These are phyloP conservation scores for Xylariales sp. DNA, from an alignment of 2,329 filamentous ascomycete genomes.

Conservation along the genomic window DNA sequence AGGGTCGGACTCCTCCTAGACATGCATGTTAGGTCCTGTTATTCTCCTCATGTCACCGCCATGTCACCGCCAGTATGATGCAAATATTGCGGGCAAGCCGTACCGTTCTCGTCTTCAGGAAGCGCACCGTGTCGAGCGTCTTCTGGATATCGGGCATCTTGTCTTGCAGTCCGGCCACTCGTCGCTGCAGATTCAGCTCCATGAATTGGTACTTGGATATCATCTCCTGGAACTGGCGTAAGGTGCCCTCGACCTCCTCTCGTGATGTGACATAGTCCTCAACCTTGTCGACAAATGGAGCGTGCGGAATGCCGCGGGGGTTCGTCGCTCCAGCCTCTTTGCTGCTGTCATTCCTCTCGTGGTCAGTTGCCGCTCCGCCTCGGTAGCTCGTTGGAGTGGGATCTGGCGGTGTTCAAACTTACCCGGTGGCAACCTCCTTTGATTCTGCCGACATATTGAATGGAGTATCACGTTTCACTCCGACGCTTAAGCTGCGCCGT, in stretches of 20 bases:
- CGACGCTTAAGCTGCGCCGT: too few relatives aligned
- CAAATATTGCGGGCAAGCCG: too few relatives aligned
- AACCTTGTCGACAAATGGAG: conserved; percentile 39
- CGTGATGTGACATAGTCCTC: conserved; percentile 81
- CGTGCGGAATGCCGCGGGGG: conserved; percentile 76
- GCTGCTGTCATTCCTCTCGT: too few relatives aligned
- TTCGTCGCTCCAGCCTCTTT: conserved; percentile 61
- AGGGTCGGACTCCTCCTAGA: conserved; percentile 54
- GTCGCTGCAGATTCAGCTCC: conserved; percentile 87
- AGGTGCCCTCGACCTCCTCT: conserved; percentile 73
- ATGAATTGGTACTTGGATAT: conserved; percentile 99
- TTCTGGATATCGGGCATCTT: conserved; percentile 98
- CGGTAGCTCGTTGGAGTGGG: too few relatives aligned
- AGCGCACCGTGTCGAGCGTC: conserved; percentile 86
- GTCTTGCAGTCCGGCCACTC: conserved; percentile 76
- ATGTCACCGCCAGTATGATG: background rate
- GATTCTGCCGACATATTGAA: too few relatives aligned
- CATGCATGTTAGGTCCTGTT: conserved; percentile 1
- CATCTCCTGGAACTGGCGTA: conserved; percentile 88
- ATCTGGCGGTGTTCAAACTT: too few relatives aligned
- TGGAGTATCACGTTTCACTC: too few relatives aligned
- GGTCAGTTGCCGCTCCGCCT: too few relatives aligned
- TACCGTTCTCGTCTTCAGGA: conserved; percentile 74
- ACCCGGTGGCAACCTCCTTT: too few relatives aligned
- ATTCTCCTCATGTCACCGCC: background rate